Conservation (phyloP, 140 eudicot genomes). For the Oenanthe javanica region DNA sequence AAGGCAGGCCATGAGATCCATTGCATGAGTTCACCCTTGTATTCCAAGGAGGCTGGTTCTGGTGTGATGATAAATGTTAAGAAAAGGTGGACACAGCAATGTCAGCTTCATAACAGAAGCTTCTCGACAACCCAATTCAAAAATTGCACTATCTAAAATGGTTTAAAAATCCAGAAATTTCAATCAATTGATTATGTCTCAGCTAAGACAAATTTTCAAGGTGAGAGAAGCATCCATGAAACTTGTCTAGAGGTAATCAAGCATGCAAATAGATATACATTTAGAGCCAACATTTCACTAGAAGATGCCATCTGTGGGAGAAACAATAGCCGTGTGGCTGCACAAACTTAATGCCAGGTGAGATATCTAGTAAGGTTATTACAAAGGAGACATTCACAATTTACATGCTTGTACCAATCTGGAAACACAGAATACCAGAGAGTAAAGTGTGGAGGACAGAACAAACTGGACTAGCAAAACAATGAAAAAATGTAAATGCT, state of each 20-base stretch:
- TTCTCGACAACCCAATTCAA: conserved; percentile 15
- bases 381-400: too few relatives aligned
- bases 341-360: not conserved
- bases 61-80: conserved; percentile 70
- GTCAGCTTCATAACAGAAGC: conserved; percentile 37
- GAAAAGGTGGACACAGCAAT: conserved; percentile 73
- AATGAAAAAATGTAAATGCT: too few relatives aligned
- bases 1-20: conserved; percentile 87
- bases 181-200: conserved; percentile 81
- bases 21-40: conserved; percentile 87
- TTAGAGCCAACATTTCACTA: conserved; percentile 78
- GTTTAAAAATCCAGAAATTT: conserved; percentile 71
- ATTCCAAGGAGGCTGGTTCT: conserved; percentile 59
- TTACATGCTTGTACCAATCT: too few relatives aligned
- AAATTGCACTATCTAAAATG: conserved; percentile 17
- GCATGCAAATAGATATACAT: conserved; percentile 79
- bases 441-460: too few relatives aligned
- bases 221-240: conserved; percentile 66
- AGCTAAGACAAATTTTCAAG: conserved; percentile 23
- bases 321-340: conserved; percentile 62
- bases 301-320: conserved; percentile 86
- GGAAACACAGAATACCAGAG: too few relatives aligned
- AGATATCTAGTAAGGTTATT: too few relatives aligned
- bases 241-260: conserved; percentile 82
- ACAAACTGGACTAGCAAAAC: too few relatives aligned